Evolutionary conservation across 2,329 filamentous ascomycete species (phyloP).

Genomic region (Pseudogymnoascus sp.): DNA sequence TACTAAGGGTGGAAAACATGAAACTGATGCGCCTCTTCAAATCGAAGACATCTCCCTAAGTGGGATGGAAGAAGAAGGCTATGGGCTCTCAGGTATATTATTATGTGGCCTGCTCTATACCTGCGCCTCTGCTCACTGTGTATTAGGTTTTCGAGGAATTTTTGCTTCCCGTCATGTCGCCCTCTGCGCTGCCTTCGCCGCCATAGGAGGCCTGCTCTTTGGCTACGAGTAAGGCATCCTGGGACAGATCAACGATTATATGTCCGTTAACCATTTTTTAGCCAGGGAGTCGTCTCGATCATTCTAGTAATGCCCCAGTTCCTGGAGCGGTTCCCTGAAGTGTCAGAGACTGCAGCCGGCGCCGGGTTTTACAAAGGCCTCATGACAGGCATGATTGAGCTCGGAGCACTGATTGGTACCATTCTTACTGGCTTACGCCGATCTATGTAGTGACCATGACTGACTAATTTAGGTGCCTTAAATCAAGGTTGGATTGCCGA

Average conservation of each 20-base stretch:
- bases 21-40: neutral
- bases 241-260: neutral
- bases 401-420: conserved; percentile 37
- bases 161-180: conserved; percentile 29
- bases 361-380: conserved; percentile 19
- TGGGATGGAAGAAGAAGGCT: neutral
- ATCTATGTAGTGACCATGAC: neutral
- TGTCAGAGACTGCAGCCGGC: conserved; percentile 28
- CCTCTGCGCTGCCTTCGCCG: conserved; percentile 28
- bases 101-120: neutral
- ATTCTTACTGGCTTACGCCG: neutral
- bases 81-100: neutral
- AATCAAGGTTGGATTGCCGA: conserved; percentile 43
- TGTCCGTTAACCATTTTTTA: neutral
- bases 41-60: neutral
- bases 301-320: conserved; percentile 32
- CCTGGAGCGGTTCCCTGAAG: conserved; percentile 28
- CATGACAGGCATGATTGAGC: conserved; percentile 46
- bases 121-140: conserved; percentile 12
- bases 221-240: conserved; percentile 26
- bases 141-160: conserved; percentile 27
- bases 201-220: conserved; percentile 36
- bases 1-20: neutral
- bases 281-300: conserved; percentile 34
- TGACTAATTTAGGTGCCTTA: conserved; percentile 27